Base-by-base conservation (phyloP, 1,139 yeast species). In the Diutina ranongensis region DNA sequence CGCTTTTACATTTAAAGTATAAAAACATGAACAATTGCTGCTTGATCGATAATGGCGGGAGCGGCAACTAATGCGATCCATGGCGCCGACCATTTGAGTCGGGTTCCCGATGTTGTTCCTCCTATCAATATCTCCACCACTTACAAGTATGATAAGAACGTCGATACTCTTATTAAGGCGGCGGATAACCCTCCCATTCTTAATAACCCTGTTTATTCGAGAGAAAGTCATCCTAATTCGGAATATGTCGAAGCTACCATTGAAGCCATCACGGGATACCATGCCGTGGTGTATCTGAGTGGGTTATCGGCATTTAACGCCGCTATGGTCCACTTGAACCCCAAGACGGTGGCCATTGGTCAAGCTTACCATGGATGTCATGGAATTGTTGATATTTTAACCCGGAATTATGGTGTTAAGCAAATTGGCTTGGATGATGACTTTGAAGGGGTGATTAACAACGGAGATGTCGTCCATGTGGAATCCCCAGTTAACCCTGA, bases 401-500 rank as follows among this genome's bases (percentile, higher is more conserved):
- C 75, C 4, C 71, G 95, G 52, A 74, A 80, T 51, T 68, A 74
- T 46, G 83, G 81, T 1, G 58, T 81, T 46, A 69, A 80, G 51
- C 68, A 74, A 46, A 66, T 77, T 45, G 60, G 70, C 0, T 64
- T 83, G 31, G 53, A 51, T 2, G 72, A 69, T 4, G 80, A 78
- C 47, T 60, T 63, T 42, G 42, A 38, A 9, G 31, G 40, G 22
- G 40, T 35, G 19, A 12, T 35, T 4, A 12, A 21, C 27, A 53
- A 63, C 35, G 96, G 95, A 25, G 97, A 88, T 59, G 63, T 88
- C 36, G 72, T 88, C 35, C 95, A 87, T 58, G 58, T 88, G 44
- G 97, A 88, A 62, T 79, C 94, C 0, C 97, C 97, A 3, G 78
- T 86, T 48, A 89, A 89, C 59, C 97, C 97, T 18, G 76, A 73